Evolutionary conservation across 306 rosid genomes (phyloP).

Genomic region (Luffa acutangula): DNA sequence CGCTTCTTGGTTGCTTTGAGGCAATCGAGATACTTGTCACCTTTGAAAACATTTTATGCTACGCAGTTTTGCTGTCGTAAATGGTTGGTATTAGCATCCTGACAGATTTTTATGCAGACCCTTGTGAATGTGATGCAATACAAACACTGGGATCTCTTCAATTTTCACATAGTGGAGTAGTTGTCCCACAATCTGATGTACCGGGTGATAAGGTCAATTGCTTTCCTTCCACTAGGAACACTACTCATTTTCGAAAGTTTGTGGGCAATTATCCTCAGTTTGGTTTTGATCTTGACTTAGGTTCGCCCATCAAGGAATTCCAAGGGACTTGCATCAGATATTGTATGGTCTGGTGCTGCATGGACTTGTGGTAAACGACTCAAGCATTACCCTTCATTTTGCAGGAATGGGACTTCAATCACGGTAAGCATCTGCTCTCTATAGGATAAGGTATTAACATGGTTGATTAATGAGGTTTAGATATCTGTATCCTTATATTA

Average conservation of each 20-base stretch:
- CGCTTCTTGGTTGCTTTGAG: background rate
- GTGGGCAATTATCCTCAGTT: background rate
- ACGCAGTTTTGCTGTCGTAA: background rate
- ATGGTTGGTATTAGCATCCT: background rate
- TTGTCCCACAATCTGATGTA: conserved; percentile 24
- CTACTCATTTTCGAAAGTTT: background rate
- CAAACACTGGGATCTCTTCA: conserved; percentile 31
- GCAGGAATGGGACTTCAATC: conserved; percentile 81
- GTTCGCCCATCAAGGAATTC: conserved; percentile 37
- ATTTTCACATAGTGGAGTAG: conserved; percentile 26
- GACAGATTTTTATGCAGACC: conserved; percentile 26
- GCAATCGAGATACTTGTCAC: background rate
- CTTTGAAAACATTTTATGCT: background rate
- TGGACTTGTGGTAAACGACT: conserved; percentile 96
- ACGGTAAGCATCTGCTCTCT: conserved; percentile 38
- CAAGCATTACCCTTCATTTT: conserved; percentile 76
- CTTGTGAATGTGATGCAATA: conserved; percentile 26
- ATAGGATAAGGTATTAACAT: background rate
- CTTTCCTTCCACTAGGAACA: background rate
- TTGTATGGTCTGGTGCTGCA: conserved; percentile 85
- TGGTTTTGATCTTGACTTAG: conserved; percentile 29
- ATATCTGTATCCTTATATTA: background rate
- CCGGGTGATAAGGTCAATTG: conserved; percentile 35
- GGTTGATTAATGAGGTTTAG: background rate
- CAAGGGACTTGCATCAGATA: conserved; percentile 56